A percentile compares a stretch with the other conserved stretches of the same genome.
Evolutionary conservation across 768 basidiomycete species (phyloP).

Genomic region (Saitozyma sp.): DNA sequence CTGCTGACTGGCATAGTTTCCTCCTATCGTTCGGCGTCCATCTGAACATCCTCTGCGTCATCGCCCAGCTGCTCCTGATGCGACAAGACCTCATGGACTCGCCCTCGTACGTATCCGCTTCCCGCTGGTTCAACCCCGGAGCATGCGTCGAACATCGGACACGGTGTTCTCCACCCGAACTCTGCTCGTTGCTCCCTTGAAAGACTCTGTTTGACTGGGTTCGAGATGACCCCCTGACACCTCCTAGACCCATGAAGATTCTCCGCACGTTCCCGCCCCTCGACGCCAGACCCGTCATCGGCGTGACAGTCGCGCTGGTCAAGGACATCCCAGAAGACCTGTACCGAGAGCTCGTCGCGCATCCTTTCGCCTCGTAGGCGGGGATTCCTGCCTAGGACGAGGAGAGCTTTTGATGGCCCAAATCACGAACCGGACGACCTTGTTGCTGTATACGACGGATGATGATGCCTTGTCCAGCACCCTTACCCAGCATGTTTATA

Average conservation of each 20-base stretch:
- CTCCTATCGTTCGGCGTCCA: conserved; percentile 94
- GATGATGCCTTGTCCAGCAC: too few species aligned
- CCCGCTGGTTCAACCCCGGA: too few species aligned
- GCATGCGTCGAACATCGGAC: too few species aligned
- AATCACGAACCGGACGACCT: too few species aligned
- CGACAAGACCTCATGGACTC: conserved; percentile 85
- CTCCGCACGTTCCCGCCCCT: conserved; percentile 91
- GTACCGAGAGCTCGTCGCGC: conserved; percentile 46
- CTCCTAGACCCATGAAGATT: conserved; percentile 81
- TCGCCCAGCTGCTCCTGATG: conserved; percentile 89
- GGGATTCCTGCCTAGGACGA: too few species aligned
- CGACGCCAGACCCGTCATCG: conserved; percentile 80
- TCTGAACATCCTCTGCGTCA: conserved; percentile 93
- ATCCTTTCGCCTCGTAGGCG: conserved; percentile 33
- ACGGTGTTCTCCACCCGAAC: too few species aligned
- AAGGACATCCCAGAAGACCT: conserved; percentile 75
- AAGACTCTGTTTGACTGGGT: too few species aligned
- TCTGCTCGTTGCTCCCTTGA: too few species aligned
- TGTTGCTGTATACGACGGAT: too few species aligned
- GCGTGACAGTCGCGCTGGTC: conserved; percentile 89
- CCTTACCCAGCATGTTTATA: too few species aligned
- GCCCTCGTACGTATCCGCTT: conserved; percentile 62
- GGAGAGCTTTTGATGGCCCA: too few species aligned
- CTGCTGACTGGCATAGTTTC: conserved; percentile 56
- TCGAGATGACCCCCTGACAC: conserved; percentile 3